Conservation (phyloP, 768 basidiomycete species). For the Candolleomyces aberdarensis region DNA sequence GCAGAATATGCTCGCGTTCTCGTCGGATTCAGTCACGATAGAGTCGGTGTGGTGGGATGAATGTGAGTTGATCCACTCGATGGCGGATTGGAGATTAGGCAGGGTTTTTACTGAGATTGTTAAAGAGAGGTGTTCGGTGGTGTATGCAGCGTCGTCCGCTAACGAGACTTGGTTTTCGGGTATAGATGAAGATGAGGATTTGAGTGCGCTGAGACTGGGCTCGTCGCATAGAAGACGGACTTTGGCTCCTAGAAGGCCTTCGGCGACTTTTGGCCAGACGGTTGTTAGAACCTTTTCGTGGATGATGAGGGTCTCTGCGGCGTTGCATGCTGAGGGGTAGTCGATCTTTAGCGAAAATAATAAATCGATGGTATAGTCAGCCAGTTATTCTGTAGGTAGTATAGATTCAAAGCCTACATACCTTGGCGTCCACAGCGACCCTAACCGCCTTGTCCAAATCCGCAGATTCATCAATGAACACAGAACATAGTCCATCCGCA, state of each 20-base stretch:
- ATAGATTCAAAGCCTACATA: too few species aligned
- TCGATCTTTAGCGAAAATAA: too few species aligned
- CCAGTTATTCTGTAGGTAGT: too few species aligned
- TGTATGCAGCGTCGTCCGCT: slow-evolving; percentile 38
- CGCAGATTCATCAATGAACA: slow-evolving; percentile 85
- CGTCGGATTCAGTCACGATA: slow-evolving; percentile 81
- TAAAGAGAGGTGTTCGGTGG: slow-evolving; percentile 85
- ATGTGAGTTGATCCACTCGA: slow-evolving; percentile 87
- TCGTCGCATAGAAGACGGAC: slow-evolving; percentile 83
- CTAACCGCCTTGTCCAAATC: slow-evolving; percentile 76
- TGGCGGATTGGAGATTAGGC: slow-evolving; percentile 68
- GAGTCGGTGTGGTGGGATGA: slow-evolving; percentile 94
- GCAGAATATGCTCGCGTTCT: slow-evolving; percentile 69
- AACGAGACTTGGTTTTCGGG: slow-evolving; percentile 30
- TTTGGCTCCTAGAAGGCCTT: slow-evolving; percentile 59
- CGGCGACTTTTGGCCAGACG: slow-evolving; percentile 80
- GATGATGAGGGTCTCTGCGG: slow-evolving; percentile 85
- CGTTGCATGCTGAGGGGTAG: slow-evolving; percentile 96
- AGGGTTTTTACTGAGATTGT: slow-evolving; percentile 79
- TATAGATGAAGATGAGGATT: slow-evolving; percentile 43
- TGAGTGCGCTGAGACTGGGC: slow-evolving; percentile 55
- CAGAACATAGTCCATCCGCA: slow-evolving; percentile 91
- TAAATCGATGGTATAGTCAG: too few species aligned
- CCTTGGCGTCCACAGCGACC: slow-evolving; percentile 89
- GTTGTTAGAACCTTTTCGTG: slow-evolving; percentile 70